Evolutionary conservation across 2,329 filamentous ascomycete genomes (phyloP), one percentile per base, ranked within the genome.

Genomic region (Cryphonectria radicalis): DNA sequence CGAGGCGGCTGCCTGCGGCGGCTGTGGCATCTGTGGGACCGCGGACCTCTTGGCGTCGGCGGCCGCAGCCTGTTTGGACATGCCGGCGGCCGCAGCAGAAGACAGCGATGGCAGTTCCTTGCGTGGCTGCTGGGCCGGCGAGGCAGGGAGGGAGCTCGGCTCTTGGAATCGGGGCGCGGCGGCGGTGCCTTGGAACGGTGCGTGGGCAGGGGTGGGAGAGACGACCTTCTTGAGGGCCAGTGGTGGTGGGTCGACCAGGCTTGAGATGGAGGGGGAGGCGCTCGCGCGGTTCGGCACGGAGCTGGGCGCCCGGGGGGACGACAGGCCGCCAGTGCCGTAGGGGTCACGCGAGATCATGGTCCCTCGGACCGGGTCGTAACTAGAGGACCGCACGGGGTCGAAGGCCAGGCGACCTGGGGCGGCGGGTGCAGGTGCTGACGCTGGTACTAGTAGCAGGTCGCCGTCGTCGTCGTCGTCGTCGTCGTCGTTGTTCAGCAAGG

Each of bases 231-330:
- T 75, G 63, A 81, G 84, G 63, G 84, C 81, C 13, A 85, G 53
- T 35, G 69, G 53, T 35, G 69, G 75, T 7, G 91, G 92, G 75
- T 97, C 94, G 66, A 98, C 93, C 70, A 98, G 87, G 81, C 93
- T 97, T 7, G 94, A 92, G 75, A 98, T 97, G 3, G 95, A 95
- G 1, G 95, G 95, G 5, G 95, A 98, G 55, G 92, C 92, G 78
- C 93, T 95, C n/a, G 93, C 92, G 69, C 92, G 89, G 80, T 92
- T 91, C 68, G 87, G 77, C 4, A 82, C 66, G n/a, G 81, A 80
- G 66, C 81, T 77, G 17, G 82, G 81, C 4, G 79, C 81, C 63
- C 86, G 84, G n/a, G 88, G 88, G 10, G 88, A 89, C 43, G 83
- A 84, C 69, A 86, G 78, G 4, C 85, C 75, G 35, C 79, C 83